Evolutionary conservation across 2,329 filamentous ascomycete species (phyloP).

Genomic region (Dactylellina parvicollis): DNA sequence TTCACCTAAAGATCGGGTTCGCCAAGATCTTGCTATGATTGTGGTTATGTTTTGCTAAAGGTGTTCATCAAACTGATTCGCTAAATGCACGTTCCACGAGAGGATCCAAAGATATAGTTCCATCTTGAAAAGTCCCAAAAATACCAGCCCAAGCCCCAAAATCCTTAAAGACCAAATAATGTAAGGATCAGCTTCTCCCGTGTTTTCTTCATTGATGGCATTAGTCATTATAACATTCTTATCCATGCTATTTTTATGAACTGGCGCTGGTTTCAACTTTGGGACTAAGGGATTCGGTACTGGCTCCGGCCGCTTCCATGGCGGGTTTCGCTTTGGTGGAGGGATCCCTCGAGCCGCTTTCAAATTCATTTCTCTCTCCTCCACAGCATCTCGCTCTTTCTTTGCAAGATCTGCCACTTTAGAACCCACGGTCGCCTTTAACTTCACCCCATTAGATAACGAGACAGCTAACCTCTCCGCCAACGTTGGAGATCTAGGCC

Average conservation of each 20-base stretch:
- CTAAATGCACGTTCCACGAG: background rate
- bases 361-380: background rate
- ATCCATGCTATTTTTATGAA: no score
- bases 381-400: background rate
- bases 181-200: constrained; percentile 1
- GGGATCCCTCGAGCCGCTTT: no score
- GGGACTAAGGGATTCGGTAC: no score
- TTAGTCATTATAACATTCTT: background rate
- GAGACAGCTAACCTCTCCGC: background rate
- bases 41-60: background rate
- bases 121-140: constrained; percentile 17
- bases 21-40: no score
- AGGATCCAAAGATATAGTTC: constrained; percentile 38
- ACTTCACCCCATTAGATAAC: background rate
- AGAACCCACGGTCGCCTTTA: background rate
- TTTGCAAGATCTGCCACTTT: background rate
- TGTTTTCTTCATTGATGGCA: background rate
- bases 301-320: no score
- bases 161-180: constrained; percentile 16
- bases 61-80: background rate
- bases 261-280: no score
- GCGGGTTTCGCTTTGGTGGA: no score
- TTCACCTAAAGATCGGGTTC: no score
- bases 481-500: background rate
- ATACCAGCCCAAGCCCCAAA: constrained; percentile 22